A percentile compares a stretch with the other conserved stretches of the same genome.
Evolutionary conservation across 352 stramenopile genomes (phyloP).

Genomic region (Globisporangium heterothallicum): DNA sequence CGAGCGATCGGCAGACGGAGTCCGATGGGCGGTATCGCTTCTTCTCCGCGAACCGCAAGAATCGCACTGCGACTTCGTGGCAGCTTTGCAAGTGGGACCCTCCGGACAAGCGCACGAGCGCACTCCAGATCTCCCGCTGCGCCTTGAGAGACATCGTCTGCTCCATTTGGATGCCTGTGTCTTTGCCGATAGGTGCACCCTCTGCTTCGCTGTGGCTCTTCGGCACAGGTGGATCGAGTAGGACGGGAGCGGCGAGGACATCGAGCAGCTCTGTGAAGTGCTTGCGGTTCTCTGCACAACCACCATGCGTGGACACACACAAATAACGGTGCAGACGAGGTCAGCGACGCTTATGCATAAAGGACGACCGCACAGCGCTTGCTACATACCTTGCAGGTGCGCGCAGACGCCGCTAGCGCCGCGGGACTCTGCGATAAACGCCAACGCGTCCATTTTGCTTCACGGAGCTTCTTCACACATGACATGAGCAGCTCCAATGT

Average conservation of each 20-base stretch:
- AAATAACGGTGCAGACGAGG: neutral
- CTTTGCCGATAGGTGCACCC: neutral
- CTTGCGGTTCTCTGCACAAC: constrained; percentile 33
- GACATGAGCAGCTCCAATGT: too few species aligned
- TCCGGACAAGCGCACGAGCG: constrained; percentile 19
- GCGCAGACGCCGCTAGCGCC: constrained; percentile 35
- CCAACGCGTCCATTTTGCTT: constrained; percentile 12
- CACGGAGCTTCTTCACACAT: neutral
- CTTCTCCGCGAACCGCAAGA: constrained; percentile 9
- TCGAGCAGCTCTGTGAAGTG: constrained; percentile 23
- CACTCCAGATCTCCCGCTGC: constrained; percentile 62
- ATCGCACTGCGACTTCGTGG: constrained; percentile 8
- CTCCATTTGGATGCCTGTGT: constrained; percentile 39
- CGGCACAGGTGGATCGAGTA: constrained; percentile 4
- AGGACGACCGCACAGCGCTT: neutral
- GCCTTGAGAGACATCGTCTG: constrained; percentile 21
- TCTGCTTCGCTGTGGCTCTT: neutral
- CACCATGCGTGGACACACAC: too few species aligned
- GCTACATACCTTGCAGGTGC: constrained; percentile 28
- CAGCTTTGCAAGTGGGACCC: neutral
- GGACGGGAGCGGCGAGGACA: constrained; percentile 21
- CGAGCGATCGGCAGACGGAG: constrained; percentile 6
- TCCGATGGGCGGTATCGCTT: constrained; percentile 6
- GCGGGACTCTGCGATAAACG: constrained; percentile 27
- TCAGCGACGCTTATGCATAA: neutral